Evolutionary conservation across 2,329 filamentous ascomycete genomes (phyloP).

Genomic region (Fusarium solani-melongenae): DNA sequence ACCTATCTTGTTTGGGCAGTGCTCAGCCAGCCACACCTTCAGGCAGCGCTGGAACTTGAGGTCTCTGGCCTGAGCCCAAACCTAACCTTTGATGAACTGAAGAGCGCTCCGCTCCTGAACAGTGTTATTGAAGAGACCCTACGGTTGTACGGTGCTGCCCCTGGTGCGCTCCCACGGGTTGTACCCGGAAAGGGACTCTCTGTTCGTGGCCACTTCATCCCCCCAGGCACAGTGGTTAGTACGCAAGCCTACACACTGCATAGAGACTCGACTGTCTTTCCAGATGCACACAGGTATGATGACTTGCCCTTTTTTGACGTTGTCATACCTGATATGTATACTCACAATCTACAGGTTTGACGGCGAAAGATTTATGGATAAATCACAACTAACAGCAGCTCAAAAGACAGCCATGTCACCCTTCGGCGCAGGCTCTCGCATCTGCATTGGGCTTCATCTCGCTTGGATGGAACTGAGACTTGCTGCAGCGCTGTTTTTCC

Average conservation of each 20-base stretch:
- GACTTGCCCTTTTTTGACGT: neutral
- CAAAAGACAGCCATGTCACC: slow-evolving; percentile 1
- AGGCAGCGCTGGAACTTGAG: slow-evolving; percentile 4
- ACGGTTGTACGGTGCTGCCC: slow-evolving; percentile 26
- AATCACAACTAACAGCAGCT: neutral
- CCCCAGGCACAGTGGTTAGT: neutral
- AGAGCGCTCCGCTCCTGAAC: slow-evolving; percentile 5
- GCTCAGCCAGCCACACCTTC: slow-evolving; percentile 1
- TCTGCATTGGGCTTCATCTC: slow-evolving; percentile 25
- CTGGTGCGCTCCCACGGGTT: slow-evolving; percentile 7
- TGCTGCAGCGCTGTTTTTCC: slow-evolving; percentile 20
- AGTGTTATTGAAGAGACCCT: slow-evolving; percentile 27
- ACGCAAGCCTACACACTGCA: slow-evolving; percentile 27
- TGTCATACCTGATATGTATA: neutral
- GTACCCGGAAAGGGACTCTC: slow-evolving; percentile 1
- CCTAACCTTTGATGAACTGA: neutral
- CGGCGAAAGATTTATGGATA: neutral
- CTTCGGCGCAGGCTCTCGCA: slow-evolving; percentile 21
- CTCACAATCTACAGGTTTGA: neutral
- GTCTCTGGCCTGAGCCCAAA: neutral
- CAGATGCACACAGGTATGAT: slow-evolving; percentile 1
- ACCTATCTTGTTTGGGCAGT: slow-evolving; percentile 30
- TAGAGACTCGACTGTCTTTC: neutral
- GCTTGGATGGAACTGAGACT: slow-evolving; percentile 29
- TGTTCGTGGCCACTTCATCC: neutral